Base-by-base conservation (phyloP, 148 eudicot genomes). In the Limonium bicolor region DNA sequence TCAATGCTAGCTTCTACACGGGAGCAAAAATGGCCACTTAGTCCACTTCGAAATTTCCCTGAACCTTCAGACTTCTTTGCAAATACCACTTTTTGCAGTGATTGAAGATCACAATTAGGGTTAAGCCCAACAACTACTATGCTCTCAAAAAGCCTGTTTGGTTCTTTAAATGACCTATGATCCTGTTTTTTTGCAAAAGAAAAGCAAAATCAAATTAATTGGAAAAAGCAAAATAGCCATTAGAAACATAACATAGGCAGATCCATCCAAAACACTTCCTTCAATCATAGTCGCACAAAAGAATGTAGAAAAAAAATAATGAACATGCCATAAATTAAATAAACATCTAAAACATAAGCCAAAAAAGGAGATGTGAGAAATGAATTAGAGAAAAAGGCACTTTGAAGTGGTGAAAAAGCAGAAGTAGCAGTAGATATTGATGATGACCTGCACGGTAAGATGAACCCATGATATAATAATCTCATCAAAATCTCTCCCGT, bases 101-200 rank as follows among this genome's bases (percentile, higher is more conserved):
- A 68, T 52, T 70, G 75, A 59, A 69, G 50, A 60, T 90, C 99
- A 69, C 82, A 84, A 53, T 56, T 71, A 25, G 99, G 95, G 63
- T 70, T 93, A 50, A 90, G 87, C 33, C 99, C 99, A 61, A 80
- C 95, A 48, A 90, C 85, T 27, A 81, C 99, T 75, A 90, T 72
- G 80, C 93, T 85, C 61, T 90, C 97, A 32, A 90, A 75, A 58
- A 90, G 82, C 59, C 66, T 84, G 46, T 95, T 77, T 53, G 88
- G 92, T 54, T 77, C 87, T 50, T 56, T 76, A 60, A 72, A 71
- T 56, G 73, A 59, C 56, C 69, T 80, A 46, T 85, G 80, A 54
- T 85, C 85, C 99, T 90, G 77, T n/a, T n/a, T n/a, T n/a, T n/a
- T n/a, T n/a, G n/a, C n/a, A n/a, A n/a, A n/a, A n/a, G n/a, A n/a